These are phyloP conservation scores for Lactarius indigo DNA, from an alignment of 768 basidiomycete genomes.

Conservation along the genomic window DNA sequence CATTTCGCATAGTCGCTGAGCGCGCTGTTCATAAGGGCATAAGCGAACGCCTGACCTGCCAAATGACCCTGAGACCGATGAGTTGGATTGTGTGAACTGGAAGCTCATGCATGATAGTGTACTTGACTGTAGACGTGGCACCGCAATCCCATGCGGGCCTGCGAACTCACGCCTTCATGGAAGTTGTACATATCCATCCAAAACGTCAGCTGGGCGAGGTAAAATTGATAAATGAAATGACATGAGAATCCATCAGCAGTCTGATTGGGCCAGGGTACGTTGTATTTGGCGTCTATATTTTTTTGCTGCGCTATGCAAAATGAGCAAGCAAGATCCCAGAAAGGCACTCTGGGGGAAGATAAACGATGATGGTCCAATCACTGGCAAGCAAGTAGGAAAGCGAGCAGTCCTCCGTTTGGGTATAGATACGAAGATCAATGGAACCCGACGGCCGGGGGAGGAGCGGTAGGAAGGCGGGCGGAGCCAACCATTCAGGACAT, in stretches of 20 bases:
- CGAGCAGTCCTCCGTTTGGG: neutral
- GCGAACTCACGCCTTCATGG: neutral
- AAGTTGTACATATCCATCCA: neutral
- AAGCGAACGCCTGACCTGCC: neutral
- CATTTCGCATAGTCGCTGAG: slow-evolving; percentile 4
- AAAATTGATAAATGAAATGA: neutral
- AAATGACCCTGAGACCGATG: neutral
- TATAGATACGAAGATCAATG: neutral
- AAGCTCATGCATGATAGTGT: neutral
- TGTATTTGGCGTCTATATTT: neutral
- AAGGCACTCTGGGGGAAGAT: slow-evolving; percentile 5
- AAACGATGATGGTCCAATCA: slow-evolving; percentile 7
- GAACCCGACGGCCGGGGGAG: neutral
- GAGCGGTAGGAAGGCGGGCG: neutral
- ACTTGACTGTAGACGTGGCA: neutral
- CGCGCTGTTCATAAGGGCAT: neutral
- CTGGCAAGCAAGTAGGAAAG: neutral
- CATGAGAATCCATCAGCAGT: neutral
- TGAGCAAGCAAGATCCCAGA: neutral
- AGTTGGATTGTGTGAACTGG: neutral
- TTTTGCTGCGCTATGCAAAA: neutral
- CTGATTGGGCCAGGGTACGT: neutral
- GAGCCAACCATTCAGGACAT: neutral
- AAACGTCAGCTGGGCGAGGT: neutral
- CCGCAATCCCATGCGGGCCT: neutral